phyloP scores from a whole-genome alignment of 352 stramenopile genomes.

The Phytophthora multivora region DNA sequence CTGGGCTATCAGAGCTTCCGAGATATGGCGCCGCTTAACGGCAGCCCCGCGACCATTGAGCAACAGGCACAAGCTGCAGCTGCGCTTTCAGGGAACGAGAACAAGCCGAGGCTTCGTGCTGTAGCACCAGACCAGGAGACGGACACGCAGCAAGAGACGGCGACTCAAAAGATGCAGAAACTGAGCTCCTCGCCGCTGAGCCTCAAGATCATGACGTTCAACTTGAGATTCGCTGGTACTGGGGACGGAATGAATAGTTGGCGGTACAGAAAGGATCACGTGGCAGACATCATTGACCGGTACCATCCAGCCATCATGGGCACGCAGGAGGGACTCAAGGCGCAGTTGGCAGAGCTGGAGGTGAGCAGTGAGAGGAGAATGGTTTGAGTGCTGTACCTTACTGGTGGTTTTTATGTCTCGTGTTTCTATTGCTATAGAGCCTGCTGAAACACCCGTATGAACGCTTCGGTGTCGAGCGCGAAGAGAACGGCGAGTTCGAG shows the following conservation, averaged over 20 bases:
- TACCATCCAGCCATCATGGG: conserved; percentile 77
- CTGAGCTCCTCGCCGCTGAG: conserved; percentile 50
- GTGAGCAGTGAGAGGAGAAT: conserved; percentile 15
- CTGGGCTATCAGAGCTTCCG: conserved; percentile 51
- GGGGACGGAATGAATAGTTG: conserved; percentile 73
- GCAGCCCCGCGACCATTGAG: conserved; percentile 29
- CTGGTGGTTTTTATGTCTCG: neutral
- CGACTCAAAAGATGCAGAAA: conserved; percentile 14
- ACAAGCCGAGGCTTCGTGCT: conserved; percentile 48
- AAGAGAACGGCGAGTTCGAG: conserved; percentile 78
- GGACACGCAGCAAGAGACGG: neutral
- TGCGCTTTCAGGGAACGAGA: conserved; percentile 32
- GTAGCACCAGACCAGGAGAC: conserved; percentile 13
- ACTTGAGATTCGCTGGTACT: conserved; percentile 70
- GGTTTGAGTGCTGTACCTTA: neutral
- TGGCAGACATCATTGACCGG: conserved; percentile 75
- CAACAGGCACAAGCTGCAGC: conserved; percentile 37
- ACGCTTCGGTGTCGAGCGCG: conserved; percentile 72
- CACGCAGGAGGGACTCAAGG: conserved; percentile 75
- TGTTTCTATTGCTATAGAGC: conserved; percentile 17
- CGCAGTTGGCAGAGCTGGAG: conserved; percentile 66
- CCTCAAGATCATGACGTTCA: conserved; percentile 88
- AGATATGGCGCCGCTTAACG: conserved; percentile 15
- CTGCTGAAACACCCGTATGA: conserved; percentile 68
- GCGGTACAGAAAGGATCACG: conserved; percentile 72